These are phyloP conservation scores for Dactylorhiza incarnata DNA, from an alignment of 106 monocot species.

Conservation along the genomic window DNA sequence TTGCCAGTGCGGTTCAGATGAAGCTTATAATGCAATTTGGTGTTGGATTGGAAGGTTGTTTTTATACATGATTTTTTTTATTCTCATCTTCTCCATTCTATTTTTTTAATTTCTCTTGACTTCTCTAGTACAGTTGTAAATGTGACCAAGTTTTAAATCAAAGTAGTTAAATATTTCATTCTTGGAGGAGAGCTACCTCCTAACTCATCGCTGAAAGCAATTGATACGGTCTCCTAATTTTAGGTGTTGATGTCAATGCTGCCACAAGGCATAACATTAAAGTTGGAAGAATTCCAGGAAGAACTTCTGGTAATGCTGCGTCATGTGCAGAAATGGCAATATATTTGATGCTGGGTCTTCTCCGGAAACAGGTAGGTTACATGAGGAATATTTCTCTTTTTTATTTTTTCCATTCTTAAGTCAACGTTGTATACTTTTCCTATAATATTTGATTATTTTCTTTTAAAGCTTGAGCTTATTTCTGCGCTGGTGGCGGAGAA, in stretches of 20 bases:
- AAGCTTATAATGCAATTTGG: conserved; percentile 95
- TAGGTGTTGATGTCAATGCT: conserved; percentile 85
- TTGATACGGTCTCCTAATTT: conserved; percentile 5
- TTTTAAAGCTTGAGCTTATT: background rate
- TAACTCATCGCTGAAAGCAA: background rate
- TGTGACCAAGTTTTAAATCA: background rate
- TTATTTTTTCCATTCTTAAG: background rate
- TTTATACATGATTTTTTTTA: background rate
- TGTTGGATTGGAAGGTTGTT: conserved; percentile 87
- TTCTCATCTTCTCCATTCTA: background rate
- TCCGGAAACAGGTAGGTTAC: conserved; percentile 72
- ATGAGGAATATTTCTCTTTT: background rate
- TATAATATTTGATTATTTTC: background rate
- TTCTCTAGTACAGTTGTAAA: background rate
- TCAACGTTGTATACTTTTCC: background rate
- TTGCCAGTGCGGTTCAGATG: conserved; percentile 65
- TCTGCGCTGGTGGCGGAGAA: background rate
- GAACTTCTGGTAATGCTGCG: conserved; percentile 62
- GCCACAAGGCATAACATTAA: conserved; percentile 75
- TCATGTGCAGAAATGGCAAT: conserved; percentile 97
- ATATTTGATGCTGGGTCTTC: conserved; percentile 90
- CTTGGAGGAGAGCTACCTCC: background rate
- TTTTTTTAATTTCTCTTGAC: background rate
- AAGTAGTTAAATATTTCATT: background rate
- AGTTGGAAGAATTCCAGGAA: conserved; percentile 88